Conservation (phyloP, 192 early-diverging fungal species). For the Chytriomyces sp. region DNA sequence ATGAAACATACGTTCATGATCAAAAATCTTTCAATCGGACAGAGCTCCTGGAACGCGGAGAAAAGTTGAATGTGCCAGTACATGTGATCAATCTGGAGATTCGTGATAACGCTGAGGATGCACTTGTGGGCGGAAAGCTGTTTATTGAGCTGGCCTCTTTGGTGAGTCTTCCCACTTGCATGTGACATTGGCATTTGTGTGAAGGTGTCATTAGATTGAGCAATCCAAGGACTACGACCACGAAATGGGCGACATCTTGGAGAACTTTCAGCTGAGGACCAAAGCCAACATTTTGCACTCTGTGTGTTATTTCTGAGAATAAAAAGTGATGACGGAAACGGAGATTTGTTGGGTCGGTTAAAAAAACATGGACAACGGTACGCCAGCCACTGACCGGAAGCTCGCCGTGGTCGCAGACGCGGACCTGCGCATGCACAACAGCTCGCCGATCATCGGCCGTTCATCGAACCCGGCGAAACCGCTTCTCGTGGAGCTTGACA, state of each 20-base stretch:
- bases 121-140: slow-evolving; percentile 77
- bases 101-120: slow-evolving; percentile 91
- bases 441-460: neutral
- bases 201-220: slow-evolving; percentile 56
- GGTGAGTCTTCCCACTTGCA: slow-evolving; percentile 40
- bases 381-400: too few species aligned
- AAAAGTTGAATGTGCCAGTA: slow-evolving; percentile 62
- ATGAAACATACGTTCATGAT: neutral
- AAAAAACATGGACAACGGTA: too few species aligned
- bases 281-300: slow-evolving; percentile 47
- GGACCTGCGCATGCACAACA: neutral
- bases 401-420: neutral
- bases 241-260: slow-evolving; percentile 81
- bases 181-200: neutral
- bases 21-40: neutral
- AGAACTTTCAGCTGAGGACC: slow-evolving; percentile 62
- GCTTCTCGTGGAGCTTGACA: slow-evolving; percentile 29
- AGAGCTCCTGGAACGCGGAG: slow-evolving; percentile 78
- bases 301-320: slow-evolving; percentile 42
- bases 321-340: neutral
- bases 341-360: too few species aligned
- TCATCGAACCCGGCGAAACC: neutral
- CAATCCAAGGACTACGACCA: slow-evolving; percentile 73
- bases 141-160: slow-evolving; percentile 80
- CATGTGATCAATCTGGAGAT: slow-evolving; percentile 98